phyloP scores from a whole-genome alignment of 2,329 filamentous ascomycete genomes.

The Graphilbum ipis-grandicollis region DNA sequence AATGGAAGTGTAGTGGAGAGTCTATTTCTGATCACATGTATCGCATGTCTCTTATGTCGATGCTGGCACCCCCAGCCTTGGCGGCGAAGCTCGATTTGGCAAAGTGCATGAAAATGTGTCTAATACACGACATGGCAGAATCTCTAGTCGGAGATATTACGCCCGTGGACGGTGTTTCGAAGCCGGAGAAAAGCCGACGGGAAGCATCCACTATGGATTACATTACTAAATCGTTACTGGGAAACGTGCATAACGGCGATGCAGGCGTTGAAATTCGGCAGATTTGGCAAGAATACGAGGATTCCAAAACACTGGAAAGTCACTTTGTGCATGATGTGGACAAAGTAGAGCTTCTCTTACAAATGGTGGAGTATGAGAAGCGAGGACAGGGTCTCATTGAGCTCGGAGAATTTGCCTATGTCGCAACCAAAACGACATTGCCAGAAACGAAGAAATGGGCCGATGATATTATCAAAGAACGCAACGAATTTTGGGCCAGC shows the following conservation, averaged over 20 bases:
- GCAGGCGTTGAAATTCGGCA: slow-evolving; percentile 54
- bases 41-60: slow-evolving; percentile 91
- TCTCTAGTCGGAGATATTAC: slow-evolving; percentile 92
- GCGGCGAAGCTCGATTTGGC: slow-evolving; percentile 55
- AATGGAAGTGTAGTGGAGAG: slow-evolving; percentile 41
- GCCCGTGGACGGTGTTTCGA: slow-evolving; percentile 70
- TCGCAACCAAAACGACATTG: slow-evolving; percentile 54
- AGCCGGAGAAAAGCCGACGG: slow-evolving; percentile 74
- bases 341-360: slow-evolving; percentile 85
- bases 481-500: slow-evolving; percentile 61
- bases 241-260: slow-evolving; percentile 51
- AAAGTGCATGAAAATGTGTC: slow-evolving; percentile 85
- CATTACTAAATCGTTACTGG: slow-evolving; percentile 56
- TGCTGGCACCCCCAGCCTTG: slow-evolving; percentile 70
- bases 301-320: slow-evolving; percentile 65
- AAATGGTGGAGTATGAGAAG: slow-evolving; percentile 95
- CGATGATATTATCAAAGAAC: slow-evolving; percentile 56
- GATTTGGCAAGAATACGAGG: slow-evolving; percentile 94
- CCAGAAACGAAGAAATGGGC: slow-evolving; percentile 72
- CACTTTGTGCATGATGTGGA: slow-evolving; percentile 92
- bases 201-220: slow-evolving; percentile 88
- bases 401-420: slow-evolving; percentile 72
- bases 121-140: slow-evolving; percentile 97
- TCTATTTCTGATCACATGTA: slow-evolving; percentile 99
- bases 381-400: slow-evolving; percentile 45